Evolutionary conservation across 805 yeast species (phyloP), one percentile per base, ranked within the genome.

Genomic region (Candida patagonica): DNA sequence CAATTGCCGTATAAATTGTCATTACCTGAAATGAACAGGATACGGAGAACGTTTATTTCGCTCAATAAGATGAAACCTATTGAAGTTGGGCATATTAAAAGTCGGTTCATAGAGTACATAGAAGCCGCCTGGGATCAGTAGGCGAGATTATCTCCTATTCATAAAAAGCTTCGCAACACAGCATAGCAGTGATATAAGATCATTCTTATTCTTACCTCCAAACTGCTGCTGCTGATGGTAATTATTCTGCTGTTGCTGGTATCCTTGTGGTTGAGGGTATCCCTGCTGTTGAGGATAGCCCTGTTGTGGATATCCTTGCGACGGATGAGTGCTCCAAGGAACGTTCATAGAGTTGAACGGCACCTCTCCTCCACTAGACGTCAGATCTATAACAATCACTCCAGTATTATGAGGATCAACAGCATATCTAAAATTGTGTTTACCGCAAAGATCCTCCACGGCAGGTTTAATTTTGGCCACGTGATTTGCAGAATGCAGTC

Each of bases 391-490:
- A 8, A 82, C 67, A 44, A 88, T 57, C 2, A 88, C 95, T 24
- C 97, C 97, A 2, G 81, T 46, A 57, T 89, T 89, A 40, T 80
- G 71, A 1, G 68, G 66, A 51, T 87, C 89, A 26, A 81, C 67
- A 49, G 74, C 67, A 47, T 73, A 74, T 22, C 61, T 70, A 48
- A 88, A 68, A 20, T 74, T 64, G 31, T 80, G 74, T 50, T 84
- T 81, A 25, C 63, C 55, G 60, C 96, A 86, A 54, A 85, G 61
- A 37, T 74, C 71, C 54, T 85, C 92, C 15, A 87, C 76, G 0
- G 96, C 96, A 2, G 96, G 96, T 59, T 80, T 83, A 50, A 89
- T 62, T 59, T 87, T 88, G 30, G 95, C 88, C 38, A 85, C 73
- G 10, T 94, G 94, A 48, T 76, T 68, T 39, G 71, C 68, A 1